Evolutionary conservation across 2,329 filamentous ascomycete species (phyloP).

Genomic region (Metarhizium anisopliae): DNA sequence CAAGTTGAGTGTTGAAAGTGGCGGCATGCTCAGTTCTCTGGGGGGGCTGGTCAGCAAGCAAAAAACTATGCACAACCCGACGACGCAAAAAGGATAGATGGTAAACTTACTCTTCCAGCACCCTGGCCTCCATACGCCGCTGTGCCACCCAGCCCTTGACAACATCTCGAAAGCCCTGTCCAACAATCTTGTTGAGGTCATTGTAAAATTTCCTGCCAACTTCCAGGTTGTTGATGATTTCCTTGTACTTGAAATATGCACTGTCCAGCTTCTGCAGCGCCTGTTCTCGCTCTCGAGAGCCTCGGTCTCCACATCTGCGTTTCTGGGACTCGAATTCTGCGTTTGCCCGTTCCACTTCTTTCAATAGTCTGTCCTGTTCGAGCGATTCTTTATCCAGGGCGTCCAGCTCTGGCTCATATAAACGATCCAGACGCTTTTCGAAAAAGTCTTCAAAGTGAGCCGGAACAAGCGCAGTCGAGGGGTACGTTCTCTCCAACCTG

Average conservation of each 20-base stretch:
- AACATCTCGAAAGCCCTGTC: conserved; percentile 64
- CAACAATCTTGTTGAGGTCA: conserved; percentile 80
- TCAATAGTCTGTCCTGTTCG: conserved; percentile 66
- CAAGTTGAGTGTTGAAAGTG: conserved; percentile 35
- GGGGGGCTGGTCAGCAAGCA: background rate
- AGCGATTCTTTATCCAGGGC: conserved; percentile 60
- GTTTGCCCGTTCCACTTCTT: conserved; percentile 66
- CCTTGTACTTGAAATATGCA: conserved; percentile 92
- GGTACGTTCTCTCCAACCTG: conserved; percentile 76
- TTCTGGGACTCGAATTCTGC: conserved; percentile 66
- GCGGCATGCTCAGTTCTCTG: conserved; percentile 44
- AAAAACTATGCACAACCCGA: background rate
- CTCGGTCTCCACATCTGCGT: conserved; percentile 51
- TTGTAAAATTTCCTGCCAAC: conserved; percentile 95
- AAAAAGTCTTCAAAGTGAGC: conserved; percentile 91
- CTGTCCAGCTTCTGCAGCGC: conserved; percentile 83
- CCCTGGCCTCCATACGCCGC: conserved; percentile 69
- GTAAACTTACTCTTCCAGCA: conserved; percentile 59
- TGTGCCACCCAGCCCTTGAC: conserved; percentile 73
- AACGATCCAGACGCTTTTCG: conserved; percentile 62
- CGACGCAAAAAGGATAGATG: background rate
- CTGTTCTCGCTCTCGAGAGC: conserved; percentile 67
- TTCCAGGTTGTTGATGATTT: conserved; percentile 86
- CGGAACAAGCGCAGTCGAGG: conserved; percentile 74
- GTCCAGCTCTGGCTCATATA: conserved; percentile 72